Conservation (phyloP, 768 basidiomycete genomes). For the Serendipita vermifera region DNA sequence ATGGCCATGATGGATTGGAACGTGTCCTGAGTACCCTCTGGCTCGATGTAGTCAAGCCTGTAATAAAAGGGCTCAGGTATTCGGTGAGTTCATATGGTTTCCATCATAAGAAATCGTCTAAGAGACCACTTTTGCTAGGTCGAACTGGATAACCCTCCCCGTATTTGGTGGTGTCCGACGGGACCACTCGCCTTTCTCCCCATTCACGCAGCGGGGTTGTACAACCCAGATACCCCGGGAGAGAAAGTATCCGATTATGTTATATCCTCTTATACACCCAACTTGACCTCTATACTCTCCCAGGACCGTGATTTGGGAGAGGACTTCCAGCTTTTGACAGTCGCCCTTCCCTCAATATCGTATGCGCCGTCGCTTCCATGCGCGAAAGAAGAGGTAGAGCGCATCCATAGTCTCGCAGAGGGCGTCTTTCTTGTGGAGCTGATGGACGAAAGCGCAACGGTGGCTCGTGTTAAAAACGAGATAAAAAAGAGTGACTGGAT, state of each 20-base stretch:
- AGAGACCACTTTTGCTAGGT: background rate
- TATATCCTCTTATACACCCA: slow-evolving; percentile 13
- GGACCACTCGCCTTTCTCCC: slow-evolving; percentile 8
- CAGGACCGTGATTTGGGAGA: too few relatives aligned
- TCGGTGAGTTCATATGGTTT: background rate
- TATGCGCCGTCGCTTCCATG: too few relatives aligned
- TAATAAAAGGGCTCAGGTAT: slow-evolving; percentile 2
- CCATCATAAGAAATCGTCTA: background rate
- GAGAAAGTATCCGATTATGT: slow-evolving; percentile 1
- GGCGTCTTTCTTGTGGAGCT: too few relatives aligned
- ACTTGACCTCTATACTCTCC: slow-evolving; percentile 8
- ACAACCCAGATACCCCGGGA: background rate
- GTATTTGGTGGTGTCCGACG: slow-evolving; percentile 12
- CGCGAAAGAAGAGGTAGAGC: too few relatives aligned
- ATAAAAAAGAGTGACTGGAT: slow-evolving; percentile 17
- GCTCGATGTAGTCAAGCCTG: slow-evolving; percentile 8
- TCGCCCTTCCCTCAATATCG: too few relatives aligned
- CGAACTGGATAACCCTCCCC: background rate
- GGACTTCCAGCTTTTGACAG: too few relatives aligned
- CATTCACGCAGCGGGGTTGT: slow-evolving; percentile 11
- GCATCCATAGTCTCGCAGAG: too few relatives aligned
- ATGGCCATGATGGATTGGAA: background rate
- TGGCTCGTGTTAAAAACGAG: background rate
- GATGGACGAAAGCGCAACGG: background rate
- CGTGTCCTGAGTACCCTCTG: slow-evolving; percentile 8